phyloP scores from a whole-genome alignment of 163 green algal species.

The Scenedesmus sp. region DNA sequence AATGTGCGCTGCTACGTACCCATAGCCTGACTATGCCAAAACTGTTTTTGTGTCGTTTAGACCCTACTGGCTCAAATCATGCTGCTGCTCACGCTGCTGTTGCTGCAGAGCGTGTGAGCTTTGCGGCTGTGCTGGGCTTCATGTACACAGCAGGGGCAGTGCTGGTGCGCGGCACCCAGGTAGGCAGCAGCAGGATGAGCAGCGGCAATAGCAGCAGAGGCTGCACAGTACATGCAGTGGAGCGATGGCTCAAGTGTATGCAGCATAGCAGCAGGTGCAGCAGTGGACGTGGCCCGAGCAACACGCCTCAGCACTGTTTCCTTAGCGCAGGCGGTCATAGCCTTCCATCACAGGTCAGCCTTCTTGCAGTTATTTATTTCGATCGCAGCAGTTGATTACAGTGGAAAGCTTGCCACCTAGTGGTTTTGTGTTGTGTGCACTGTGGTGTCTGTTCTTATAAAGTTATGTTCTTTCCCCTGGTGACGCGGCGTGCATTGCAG shows the following conservation, averaged over 20 bases:
- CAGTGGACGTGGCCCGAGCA: background rate
- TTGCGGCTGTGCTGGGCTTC: slow-evolving; percentile 68
- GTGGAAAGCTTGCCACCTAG: background rate
- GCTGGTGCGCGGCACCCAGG: slow-evolving; percentile 42
- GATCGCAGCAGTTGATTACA: no score
- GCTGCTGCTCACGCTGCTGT: background rate
- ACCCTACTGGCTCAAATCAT: background rate
- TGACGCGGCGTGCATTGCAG: background rate
- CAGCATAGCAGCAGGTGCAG: background rate
- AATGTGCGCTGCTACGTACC: background rate
- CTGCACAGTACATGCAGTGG: no score
- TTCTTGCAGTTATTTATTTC: no score
- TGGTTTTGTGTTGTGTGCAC: no score
- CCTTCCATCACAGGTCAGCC: no score
- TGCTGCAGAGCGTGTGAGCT: slow-evolving; percentile 46
- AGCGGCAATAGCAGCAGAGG: no score
- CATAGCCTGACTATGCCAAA: no score
- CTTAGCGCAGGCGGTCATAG: no score
- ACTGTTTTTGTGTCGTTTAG: background rate
- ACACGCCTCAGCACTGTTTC: no score
- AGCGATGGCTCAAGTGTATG: background rate
- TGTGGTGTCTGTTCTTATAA: background rate
- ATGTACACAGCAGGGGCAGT: slow-evolving; percentile 71
- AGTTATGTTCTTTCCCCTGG: background rate
- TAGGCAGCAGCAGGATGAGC: background rate